These are phyloP conservation scores for Phlebiopsis gigantea DNA, from an alignment of 768 basidiomycete genomes.

Conservation along the genomic window DNA sequence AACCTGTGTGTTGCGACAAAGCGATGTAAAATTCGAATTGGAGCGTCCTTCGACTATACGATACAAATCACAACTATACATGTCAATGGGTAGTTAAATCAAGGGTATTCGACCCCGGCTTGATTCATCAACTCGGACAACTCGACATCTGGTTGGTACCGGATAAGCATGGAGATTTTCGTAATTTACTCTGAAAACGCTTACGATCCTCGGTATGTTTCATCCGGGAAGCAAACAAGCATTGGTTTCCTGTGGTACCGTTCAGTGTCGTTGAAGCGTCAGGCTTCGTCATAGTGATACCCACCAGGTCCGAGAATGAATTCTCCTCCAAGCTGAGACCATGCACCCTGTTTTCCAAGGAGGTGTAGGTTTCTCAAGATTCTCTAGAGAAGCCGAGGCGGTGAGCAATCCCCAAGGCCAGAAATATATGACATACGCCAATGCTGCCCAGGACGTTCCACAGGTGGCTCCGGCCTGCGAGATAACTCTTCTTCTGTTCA, in stretches of 20 bases:
- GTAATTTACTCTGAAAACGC: conserved; percentile 10
- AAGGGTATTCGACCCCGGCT: conserved; percentile 31
- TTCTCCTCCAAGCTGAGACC: conserved; percentile 60
- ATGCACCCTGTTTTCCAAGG: conserved; percentile 58
- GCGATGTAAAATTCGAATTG: too few relatives aligned
- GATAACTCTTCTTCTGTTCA: conserved; percentile 41
- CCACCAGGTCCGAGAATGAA: conserved; percentile 56
- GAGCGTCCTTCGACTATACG: too few relatives aligned
- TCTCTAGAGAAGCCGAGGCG: conserved; percentile 3
- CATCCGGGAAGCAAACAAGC: conserved; percentile 53
- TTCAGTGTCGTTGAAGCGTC: background rate
- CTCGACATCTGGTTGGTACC: conserved; percentile 36
- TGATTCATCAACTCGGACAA: conserved; percentile 42
- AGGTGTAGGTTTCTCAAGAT: conserved; percentile 36
- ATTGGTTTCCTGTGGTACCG: conserved; percentile 32
- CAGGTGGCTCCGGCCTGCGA: conserved; percentile 27
- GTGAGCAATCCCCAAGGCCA: background rate
- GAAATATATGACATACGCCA: conserved; percentile 31
- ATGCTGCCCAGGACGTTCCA: conserved; percentile 34
- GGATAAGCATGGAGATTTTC: background rate
- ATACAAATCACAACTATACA: too few relatives aligned
- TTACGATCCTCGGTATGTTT: conserved; percentile 54
- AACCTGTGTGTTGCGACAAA: too few relatives aligned
- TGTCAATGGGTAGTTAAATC: too few relatives aligned
- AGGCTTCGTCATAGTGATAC: too few relatives aligned